Evolutionary conservation across 306 rosid species (phyloP), one percentile per base, ranked within the genome.

Genomic region (Adenanthera pavonina): DNA sequence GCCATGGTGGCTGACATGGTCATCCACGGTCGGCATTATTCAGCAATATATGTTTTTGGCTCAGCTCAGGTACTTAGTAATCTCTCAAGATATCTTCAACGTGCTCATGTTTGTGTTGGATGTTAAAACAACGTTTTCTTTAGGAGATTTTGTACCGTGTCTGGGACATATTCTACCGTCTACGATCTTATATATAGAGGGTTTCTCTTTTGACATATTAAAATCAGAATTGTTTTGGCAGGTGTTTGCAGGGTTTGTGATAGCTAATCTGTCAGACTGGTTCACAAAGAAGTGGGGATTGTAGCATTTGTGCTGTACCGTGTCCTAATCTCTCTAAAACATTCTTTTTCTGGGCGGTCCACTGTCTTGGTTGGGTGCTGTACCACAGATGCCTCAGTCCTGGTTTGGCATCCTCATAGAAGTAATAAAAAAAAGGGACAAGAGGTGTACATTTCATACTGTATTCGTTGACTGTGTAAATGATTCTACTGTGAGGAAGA

Each of bases 1-100:
- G 98, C 98, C 40, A 94, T 94, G 98, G 84, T 92, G 85, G 98
- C 98, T 75, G 98, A 94, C 87, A 94, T 94, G 95, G 41, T 92
- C 17, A 90, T 94, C 85, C 98, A 94, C 40, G 98, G 98, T 44
- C 98, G 97, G 49, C 98, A 94, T 78, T 94, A 90, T 85, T 94
- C 98, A 17, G 91, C 89, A 34, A 78, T 94, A 60, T 94, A 94
- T 84, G 88, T 94, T 78, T 92, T 94, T 70, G 98, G 98, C 78
- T 94, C 97, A 3, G 85, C 25, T 60, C 98, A 94, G 98, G 98
- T 94, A 85, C 53, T 46, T 69, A 8, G 59, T n/a, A 64, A 74
- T 61, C 41, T 62, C 51, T 64, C 7, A 6, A 49, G 20, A 83
- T 66, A 33, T 60, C 60, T 33, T 25, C 83, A 36, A 30, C 73